phyloP scores from a whole-genome alignment of 345 rosid species.

The Hirschfeldia incana region DNA sequence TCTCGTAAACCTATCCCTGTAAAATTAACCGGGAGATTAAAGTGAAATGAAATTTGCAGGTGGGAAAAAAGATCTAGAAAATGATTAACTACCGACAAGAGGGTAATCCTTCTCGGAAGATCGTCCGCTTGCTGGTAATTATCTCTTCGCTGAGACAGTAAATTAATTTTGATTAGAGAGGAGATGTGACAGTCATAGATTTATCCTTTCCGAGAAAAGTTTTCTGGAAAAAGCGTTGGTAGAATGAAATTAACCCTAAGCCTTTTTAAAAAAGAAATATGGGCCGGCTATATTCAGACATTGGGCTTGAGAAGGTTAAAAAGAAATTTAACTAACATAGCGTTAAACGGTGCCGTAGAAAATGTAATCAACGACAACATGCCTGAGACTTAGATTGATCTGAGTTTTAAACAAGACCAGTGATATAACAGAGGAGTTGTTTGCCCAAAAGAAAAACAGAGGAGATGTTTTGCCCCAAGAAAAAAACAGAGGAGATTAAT shows the following conservation, averaged over 20 bases:
- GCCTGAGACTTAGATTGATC: too few relatives aligned
- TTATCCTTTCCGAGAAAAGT: background rate
- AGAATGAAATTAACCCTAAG: background rate
- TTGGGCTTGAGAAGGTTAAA: background rate
- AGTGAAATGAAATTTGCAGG: background rate
- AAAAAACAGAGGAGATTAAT: too few relatives aligned
- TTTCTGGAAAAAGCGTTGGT: background rate
- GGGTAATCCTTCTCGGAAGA: background rate
- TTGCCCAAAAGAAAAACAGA: too few relatives aligned
- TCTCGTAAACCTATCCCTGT: background rate
- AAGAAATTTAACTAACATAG: too few relatives aligned
- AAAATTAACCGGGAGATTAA: background rate
- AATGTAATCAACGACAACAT: background rate
- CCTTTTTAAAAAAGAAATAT: background rate
- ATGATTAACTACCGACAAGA: background rate
- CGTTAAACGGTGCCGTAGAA: background rate
- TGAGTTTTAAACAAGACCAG: too few relatives aligned
- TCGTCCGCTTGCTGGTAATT: background rate
- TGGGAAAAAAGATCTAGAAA: background rate
- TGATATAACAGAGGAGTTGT: too few relatives aligned
- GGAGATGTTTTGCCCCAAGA: too few relatives aligned
- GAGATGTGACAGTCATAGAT: background rate
- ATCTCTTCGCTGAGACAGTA: background rate
- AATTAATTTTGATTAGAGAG: background rate
- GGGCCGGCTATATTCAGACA: background rate